Conservation (phyloP, 1,284 basidiomycete species). For the Anthracocystis panici-leucophaei region DNA sequence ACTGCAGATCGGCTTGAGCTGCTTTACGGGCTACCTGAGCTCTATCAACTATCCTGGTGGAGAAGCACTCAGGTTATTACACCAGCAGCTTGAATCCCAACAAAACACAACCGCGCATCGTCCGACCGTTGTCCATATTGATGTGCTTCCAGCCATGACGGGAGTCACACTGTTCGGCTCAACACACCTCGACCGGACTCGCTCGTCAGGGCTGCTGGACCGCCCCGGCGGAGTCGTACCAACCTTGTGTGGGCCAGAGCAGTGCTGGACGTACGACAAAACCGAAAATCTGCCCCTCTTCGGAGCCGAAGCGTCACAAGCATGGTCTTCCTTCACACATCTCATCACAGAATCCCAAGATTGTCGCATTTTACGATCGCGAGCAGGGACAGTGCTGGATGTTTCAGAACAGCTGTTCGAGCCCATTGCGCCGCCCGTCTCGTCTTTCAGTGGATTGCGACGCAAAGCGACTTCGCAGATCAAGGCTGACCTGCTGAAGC, state of each 20-base stretch:
- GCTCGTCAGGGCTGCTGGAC: conserved; percentile 4
- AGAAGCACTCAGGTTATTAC: conserved; percentile 77
- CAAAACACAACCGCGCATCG: not conserved
- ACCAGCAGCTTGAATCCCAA: conserved; percentile 68
- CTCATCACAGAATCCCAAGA: conserved; percentile 40
- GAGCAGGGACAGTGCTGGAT: conserved; percentile 4
- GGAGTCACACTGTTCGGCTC: conserved; percentile 91
- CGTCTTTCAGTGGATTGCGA: conserved; percentile 24
- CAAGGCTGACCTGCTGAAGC: conserved; percentile 12
- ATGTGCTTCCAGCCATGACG: conserved; percentile 86
- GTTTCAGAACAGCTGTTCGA: conserved; percentile 38
- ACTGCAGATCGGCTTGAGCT: conserved; percentile 36
- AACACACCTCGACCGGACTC: conserved; percentile 70
- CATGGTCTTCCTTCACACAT: conserved; percentile 46
- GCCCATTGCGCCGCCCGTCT: conserved; percentile 15
- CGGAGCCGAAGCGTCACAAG: conserved; percentile 14
- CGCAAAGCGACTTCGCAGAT: conserved; percentile 24
- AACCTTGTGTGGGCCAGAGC: not conserved
- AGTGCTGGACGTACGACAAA: conserved; percentile 62
- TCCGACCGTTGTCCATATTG: conserved; percentile 74
- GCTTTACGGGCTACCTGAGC: conserved; percentile 74
- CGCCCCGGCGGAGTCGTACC: conserved; percentile 10
- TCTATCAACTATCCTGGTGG: conserved; percentile 91
- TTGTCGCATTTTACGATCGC: conserved; percentile 24
- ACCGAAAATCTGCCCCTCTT: conserved; percentile 46